phyloP scores from a whole-genome alignment of 148 eudicot genomes.

The Chenopodium quinoa region DNA sequence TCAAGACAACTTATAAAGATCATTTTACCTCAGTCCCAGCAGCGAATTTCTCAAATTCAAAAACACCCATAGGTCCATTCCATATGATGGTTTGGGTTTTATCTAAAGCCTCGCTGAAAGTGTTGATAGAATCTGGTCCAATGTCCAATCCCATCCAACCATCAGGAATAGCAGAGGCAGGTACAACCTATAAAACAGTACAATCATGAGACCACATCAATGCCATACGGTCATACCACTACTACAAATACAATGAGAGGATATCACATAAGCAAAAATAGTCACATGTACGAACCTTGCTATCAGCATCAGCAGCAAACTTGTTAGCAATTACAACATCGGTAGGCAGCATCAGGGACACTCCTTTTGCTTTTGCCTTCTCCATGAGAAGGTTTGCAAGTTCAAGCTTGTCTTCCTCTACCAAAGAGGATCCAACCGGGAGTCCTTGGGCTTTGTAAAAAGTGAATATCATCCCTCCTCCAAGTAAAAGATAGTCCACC shows the following conservation, averaged over 20 bases:
- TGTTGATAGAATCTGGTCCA: slow-evolving; percentile 48
- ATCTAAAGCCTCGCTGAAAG: slow-evolving; percentile 44
- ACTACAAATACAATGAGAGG: not conserved
- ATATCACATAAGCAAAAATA: not conserved
- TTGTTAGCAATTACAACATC: slow-evolving; percentile 77
- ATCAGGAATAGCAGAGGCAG: slow-evolving; percentile 47
- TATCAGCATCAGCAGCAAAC: slow-evolving; percentile 88
- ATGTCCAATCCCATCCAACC: slow-evolving; percentile 58
- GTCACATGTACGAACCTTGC: slow-evolving; percentile 50
- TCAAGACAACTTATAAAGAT: not conserved
- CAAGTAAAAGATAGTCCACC: slow-evolving; percentile 67
- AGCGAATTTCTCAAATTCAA: slow-evolving; percentile 81
- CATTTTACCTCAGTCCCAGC: slow-evolving; percentile 76
- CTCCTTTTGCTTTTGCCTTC: slow-evolving; percentile 86
- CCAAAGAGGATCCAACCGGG: slow-evolving; percentile 74
- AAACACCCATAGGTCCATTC: slow-evolving; percentile 60
- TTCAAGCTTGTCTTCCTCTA: slow-evolving; percentile 88
- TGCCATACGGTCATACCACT: not conserved
- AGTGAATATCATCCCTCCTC: slow-evolving; percentile 94
- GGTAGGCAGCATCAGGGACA: slow-evolving; percentile 63
- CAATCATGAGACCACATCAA: not conserved
- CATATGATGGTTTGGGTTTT: slow-evolving; percentile 45
- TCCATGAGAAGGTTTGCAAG: slow-evolving; percentile 75
- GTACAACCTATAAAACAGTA: slow-evolving; percentile 32
- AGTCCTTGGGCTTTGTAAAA: slow-evolving; percentile 92